phyloP scores from a whole-genome alignment of 176 grass and related monocot genomes.

The Microstegium vimineum region DNA sequence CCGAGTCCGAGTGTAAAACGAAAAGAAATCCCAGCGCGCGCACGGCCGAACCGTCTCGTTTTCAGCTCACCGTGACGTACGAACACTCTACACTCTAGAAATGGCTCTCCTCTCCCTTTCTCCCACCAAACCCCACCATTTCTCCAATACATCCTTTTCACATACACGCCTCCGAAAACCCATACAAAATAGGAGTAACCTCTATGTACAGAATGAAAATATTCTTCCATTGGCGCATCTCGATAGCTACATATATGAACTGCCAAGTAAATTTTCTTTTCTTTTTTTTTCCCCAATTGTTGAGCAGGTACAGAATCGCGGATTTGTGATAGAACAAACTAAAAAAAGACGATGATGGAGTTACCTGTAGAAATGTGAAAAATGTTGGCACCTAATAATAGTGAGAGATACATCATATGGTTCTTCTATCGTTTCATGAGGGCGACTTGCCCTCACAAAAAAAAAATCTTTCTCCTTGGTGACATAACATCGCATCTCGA shows the following conservation, averaged over 20 bases:
- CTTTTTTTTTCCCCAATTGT: not conserved
- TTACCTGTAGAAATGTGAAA: not conserved
- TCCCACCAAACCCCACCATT: conserved; percentile 51
- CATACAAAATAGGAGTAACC: too few relatives aligned
- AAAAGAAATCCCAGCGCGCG: conserved; percentile 6
- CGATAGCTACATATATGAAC: not conserved
- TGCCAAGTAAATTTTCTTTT: not conserved
- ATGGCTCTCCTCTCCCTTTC: conserved; percentile 54
- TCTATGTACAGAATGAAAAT: not conserved
- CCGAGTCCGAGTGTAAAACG: not conserved
- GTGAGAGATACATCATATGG: not conserved
- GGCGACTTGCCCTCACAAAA: conserved; percentile 10
- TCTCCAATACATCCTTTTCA: not conserved
- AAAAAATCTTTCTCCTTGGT: not conserved
- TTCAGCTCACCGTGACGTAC: conserved; percentile 18
- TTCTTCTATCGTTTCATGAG: conserved; percentile 23
- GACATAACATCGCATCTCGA: not conserved
- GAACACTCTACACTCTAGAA: not conserved
- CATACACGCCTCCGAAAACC: not conserved
- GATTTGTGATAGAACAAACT: not conserved
- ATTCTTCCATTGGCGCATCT: not conserved
- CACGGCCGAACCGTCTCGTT: conserved; percentile 4
- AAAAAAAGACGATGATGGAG: not conserved
- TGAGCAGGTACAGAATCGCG: not conserved
- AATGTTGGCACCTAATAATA: not conserved